Base-by-base conservation (phyloP, 2,329 filamentous ascomycete genomes). In the Paracamarosporium sp. region DNA sequence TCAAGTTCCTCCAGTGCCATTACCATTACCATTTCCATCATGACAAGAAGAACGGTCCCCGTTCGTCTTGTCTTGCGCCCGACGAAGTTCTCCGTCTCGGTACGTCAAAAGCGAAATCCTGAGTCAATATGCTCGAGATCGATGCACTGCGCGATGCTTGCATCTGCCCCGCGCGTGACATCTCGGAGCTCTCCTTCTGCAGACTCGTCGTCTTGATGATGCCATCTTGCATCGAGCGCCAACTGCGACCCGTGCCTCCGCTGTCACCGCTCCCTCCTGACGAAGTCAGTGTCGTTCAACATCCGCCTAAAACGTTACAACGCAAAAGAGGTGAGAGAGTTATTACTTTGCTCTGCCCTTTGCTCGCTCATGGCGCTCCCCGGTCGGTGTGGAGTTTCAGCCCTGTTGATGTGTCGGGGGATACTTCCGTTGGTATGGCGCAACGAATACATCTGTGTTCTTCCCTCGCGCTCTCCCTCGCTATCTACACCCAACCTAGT, bases 301-400 rank as follows among this genome's bases (percentile, higher is more conserved):
- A 20, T 13, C 4, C 17, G 43, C 27, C 44, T 27, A 17, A 9
- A 30, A 20, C 17, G 2, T 58, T 43, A 55, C 43, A 67, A 44
- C 13, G 63, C 58, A 55, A 65, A 68, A 41, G 63, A 66, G 38
- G 53, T 59, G 25, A 66, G n/a, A n/a, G n/a, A n/a, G n/a, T n/a
- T n/a, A n/a, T n/a, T 62, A 54, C 62, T 66, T 43, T 52, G 35
- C 11, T 35, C 25, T 31, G 47, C 48, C 36, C 48, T 24, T 31
- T 47, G 48, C n/a, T 57, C 53, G 50, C 55, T 61, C 58, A 61
- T 62, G 20, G 41, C 36, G 24, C 50, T 61, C 45, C 27, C 38
- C 1, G 61, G 54, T 35, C 53, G 45, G 20, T 47, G 28, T 53
- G 56, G 3, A 58, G 46, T 6, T 40, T 17, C 36, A 8, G 50